These are phyloP conservation scores for Xylariaceae sp. DNA, from an alignment of 2,329 filamentous ascomycete genomes.

Conservation along the genomic window DNA sequence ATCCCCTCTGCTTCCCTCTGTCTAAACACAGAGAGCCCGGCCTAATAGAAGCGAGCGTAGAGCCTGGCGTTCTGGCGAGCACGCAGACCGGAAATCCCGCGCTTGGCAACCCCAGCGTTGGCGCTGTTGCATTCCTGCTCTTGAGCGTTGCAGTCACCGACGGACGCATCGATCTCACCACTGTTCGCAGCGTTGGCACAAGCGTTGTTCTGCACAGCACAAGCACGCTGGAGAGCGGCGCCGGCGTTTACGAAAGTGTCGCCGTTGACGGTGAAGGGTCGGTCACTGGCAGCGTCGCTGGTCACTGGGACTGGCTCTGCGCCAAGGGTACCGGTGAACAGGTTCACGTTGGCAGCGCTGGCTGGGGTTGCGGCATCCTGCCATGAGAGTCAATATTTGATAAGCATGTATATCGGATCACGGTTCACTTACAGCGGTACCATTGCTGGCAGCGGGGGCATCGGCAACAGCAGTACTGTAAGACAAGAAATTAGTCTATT, in stretches of 20 bases:
- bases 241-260: slow-evolving; percentile 50
- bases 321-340: slow-evolving; percentile 45
- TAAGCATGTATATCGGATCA: too few species aligned
- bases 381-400: too few species aligned
- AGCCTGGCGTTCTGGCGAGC: background rate
- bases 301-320: slow-evolving; percentile 40
- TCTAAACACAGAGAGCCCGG: too few species aligned
- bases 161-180: slow-evolving; percentile 36
- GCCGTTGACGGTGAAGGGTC: slow-evolving; percentile 52
- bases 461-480: background rate
- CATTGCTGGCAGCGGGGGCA: background rate
- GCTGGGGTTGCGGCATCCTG: slow-evolving; percentile 4
- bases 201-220: slow-evolving; percentile 49
- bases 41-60: too few species aligned
- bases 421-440: too few species aligned
- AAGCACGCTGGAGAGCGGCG: slow-evolving; percentile 47
- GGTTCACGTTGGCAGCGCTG: slow-evolving; percentile 40
- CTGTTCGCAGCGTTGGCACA: slow-evolving; percentile 49
- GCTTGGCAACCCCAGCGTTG: slow-evolving; percentile 14
- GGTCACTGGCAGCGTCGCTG: slow-evolving; percentile 33
- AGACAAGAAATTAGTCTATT: too few species aligned
- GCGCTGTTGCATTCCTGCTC: slow-evolving; percentile 35
- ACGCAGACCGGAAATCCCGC: slow-evolving; percentile 7
- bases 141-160: slow-evolving; percentile 44
- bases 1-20: too few species aligned